Conservation (phyloP, 345 rosid species). For the Sisymbrium irio region DNA sequence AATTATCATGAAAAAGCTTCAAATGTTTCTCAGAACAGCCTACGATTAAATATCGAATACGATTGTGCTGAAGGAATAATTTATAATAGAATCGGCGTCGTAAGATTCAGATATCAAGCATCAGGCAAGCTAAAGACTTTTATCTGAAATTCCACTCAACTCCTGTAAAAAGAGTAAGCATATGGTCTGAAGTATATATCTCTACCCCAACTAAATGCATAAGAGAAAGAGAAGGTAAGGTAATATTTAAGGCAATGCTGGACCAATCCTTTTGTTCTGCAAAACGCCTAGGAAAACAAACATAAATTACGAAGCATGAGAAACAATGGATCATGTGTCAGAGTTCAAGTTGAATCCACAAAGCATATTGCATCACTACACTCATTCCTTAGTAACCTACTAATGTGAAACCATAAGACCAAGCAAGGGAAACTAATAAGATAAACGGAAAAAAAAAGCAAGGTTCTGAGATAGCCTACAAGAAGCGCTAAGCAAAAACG, state of each 20-base stretch:
- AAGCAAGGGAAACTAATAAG: not conserved
- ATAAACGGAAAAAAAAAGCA: not conserved
- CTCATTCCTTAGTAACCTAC: not conserved
- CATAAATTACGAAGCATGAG: not conserved
- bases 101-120: not conserved
- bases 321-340: not conserved
- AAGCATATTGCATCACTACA: conserved; percentile 4
- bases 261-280: not conserved
- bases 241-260: not conserved
- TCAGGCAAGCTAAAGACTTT: not conserved
- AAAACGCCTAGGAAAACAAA: not conserved
- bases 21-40: conserved; percentile 3
- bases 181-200: not conserved
- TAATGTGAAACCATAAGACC: not conserved
- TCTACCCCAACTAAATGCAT: conserved; percentile 7
- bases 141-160: not conserved
- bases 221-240: not conserved
- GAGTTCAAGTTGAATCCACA: not conserved
- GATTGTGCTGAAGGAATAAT: not conserved
- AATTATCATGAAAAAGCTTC: not conserved
- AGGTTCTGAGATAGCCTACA: not conserved
- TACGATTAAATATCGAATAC: not conserved
- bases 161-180: not conserved
- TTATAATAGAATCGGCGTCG: not conserved
- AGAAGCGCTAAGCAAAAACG: not conserved